A percentile compares a stretch with the other conserved stretches of the same genome.
These are phyloP conservation scores for Citrus glauca DNA, from an alignment of 345 rosid species.

Conservation along the genomic window DNA sequence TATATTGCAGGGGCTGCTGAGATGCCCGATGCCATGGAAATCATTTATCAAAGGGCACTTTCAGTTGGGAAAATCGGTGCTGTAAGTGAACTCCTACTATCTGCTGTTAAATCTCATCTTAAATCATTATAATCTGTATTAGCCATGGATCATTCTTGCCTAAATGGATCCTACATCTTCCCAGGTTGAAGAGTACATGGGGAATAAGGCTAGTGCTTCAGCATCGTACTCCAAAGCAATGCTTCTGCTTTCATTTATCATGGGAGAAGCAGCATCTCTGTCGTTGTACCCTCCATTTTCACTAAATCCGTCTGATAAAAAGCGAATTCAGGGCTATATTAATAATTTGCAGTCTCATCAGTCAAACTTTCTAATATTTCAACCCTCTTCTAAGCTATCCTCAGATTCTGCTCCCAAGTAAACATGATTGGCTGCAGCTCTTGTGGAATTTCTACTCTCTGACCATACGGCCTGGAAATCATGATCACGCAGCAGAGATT, in stretches of 20 bases:
- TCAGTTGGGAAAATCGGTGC: constrained; percentile 58
- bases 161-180: neutral
- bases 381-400: constrained; percentile 12
- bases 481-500: constrained; percentile 11
- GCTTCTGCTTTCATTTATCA: constrained; percentile 58
- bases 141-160: neutral
- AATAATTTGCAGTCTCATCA: constrained; percentile 48
- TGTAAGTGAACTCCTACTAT: constrained; percentile 32
- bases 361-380: constrained; percentile 29
- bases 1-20: constrained; percentile 48
- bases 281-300: constrained; percentile 58
- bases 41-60: constrained; percentile 57
- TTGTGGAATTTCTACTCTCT: neutral
- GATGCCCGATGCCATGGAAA: constrained; percentile 85
- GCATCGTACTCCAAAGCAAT: constrained; percentile 60
- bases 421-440: constrained; percentile 13
- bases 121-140: neutral
- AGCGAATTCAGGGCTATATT: constrained; percentile 54
- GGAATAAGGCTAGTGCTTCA: constrained; percentile 47
- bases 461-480: neutral
- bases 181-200: constrained; percentile 67
- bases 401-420: constrained; percentile 12
- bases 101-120: constrained; percentile 1
- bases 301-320: constrained; percentile 40
- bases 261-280: constrained; percentile 57